Evolutionary conservation across 345 rosid species (phyloP).

Genomic region (Populus deltoides): DNA sequence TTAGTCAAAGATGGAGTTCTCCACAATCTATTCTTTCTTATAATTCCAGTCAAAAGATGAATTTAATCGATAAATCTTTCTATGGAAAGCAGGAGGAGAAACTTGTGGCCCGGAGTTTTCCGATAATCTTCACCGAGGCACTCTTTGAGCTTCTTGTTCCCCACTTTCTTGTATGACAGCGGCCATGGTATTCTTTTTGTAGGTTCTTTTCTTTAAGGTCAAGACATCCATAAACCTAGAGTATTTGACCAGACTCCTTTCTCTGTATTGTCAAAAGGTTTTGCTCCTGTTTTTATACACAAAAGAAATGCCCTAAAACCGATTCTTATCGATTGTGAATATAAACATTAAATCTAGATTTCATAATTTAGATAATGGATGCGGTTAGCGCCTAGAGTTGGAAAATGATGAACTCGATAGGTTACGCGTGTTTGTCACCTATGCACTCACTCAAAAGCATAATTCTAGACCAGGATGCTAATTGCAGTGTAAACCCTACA

Average conservation of each 20-base stretch:
- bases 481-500: not conserved
- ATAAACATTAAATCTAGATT: not conserved
- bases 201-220: not conserved
- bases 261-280: not conserved
- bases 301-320: not conserved
- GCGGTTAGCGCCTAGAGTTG: not conserved
- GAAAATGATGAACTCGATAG: not conserved
- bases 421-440: not conserved
- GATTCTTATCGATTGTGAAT: not conserved
- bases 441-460: not conserved
- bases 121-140: not conserved
- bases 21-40: not conserved
- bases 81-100: not conserved
- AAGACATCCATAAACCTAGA: not conserved
- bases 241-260: not conserved
- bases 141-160: no score
- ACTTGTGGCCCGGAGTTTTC: not conserved
- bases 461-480: not conserved
- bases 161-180: not conserved
- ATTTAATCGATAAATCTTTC: not conserved
- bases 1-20: not conserved
- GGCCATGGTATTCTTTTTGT: not conserved
- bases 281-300: not conserved
- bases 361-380: not conserved
- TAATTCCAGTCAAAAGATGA: not conserved